These are phyloP conservation scores for Fusarium camptoceras DNA, from an alignment of 2,329 filamentous ascomycete genomes.

Conservation along the genomic window DNA sequence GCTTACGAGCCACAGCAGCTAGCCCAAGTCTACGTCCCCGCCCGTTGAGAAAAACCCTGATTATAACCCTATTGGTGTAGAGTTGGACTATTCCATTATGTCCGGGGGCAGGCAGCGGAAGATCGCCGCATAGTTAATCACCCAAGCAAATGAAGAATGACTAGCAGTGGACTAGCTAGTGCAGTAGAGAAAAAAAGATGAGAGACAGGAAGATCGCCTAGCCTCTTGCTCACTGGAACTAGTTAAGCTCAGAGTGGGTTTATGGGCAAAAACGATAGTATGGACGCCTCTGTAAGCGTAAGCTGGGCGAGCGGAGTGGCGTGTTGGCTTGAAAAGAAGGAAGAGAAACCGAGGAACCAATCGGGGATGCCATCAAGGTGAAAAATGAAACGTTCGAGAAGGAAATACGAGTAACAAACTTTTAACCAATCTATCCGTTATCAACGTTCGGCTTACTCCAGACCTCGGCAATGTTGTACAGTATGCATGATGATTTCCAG, in stretches of 20 bases:
- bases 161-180: neutral
- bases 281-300: neutral
- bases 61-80: neutral
- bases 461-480: neutral
- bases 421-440: neutral
- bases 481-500: neutral
- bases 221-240: neutral
- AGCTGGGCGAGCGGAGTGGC: neutral
- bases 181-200: neutral
- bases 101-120: neutral
- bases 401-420: neutral
- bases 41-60: neutral
- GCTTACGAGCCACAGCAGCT: neutral
- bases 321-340: neutral
- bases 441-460: neutral
- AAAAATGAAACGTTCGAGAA: neutral
- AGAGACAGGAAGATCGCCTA: neutral
- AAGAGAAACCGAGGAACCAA: neutral
- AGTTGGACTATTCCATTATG: neutral
- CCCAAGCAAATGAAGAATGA: neutral
- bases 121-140: constrained; percentile 5
- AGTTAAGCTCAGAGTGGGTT: neutral
- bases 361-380: neutral
- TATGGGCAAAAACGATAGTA: neutral
- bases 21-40: neutral